These are phyloP conservation scores for Ramalina intermedia DNA, from an alignment of 495 filamentous ascomycete species.

Conservation along the genomic window DNA sequence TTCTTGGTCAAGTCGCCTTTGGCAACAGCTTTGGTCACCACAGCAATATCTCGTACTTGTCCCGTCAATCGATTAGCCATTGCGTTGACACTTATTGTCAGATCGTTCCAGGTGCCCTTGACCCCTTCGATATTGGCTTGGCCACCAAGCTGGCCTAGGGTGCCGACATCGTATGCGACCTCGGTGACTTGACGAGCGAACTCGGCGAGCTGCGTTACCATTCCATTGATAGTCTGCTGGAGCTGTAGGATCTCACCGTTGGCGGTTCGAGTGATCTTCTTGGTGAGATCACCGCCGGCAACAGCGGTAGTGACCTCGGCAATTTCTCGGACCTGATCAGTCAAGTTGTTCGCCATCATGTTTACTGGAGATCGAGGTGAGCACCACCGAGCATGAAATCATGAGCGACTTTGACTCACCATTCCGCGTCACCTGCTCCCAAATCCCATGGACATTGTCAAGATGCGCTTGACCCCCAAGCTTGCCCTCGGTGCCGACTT, in stretches of 20 bases:
- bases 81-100: conserved; percentile 96
- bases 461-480: conserved; percentile 95
- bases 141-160: conserved; percentile 90
- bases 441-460: conserved; percentile 88
- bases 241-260: conserved; percentile 91
- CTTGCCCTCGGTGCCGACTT: conserved; percentile 93
- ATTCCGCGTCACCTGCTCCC: conserved; percentile 95
- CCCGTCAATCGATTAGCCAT: conserved; percentile 97
- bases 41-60: conserved; percentile 95
- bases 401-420: conserved; percentile 31
- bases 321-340: conserved; percentile 87
- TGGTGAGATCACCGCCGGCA: conserved; percentile 86
- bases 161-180: conserved; percentile 92
- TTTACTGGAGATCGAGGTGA: conserved; percentile 47
- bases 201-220: conserved; percentile 94
- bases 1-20: conserved; percentile 94
- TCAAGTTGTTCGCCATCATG: conserved; percentile 85
- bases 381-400: neutral
- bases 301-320: conserved; percentile 93
- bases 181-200: conserved; percentile 96
- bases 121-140: conserved; percentile 90
- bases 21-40: conserved; percentile 95
- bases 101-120: conserved; percentile 84
- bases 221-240: conserved; percentile 96
- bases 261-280: conserved; percentile 90